Evolutionary conservation across 257 asterid genomes (phyloP).

Genomic region (Verbascum thapsus): DNA sequence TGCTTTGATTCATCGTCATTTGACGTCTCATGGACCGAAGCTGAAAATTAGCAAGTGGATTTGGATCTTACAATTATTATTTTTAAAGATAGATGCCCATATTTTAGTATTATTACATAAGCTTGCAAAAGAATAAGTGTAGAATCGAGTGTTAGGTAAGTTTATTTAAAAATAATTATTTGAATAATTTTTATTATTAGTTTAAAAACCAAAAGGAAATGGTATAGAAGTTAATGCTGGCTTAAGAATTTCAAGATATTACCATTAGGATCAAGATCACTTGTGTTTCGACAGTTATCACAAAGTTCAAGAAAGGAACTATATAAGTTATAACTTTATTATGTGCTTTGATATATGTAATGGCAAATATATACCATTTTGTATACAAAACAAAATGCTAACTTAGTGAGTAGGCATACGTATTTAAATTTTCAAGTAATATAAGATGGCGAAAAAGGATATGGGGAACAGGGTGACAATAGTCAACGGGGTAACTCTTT

Average conservation of each 20-base stretch:
- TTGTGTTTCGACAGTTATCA: too few species aligned
- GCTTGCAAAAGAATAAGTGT: too few species aligned
- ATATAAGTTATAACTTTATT: neutral
- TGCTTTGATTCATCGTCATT: neutral
- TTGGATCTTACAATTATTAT: too few species aligned
- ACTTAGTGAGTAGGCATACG: neutral
- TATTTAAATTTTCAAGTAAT: constrained; percentile 21
- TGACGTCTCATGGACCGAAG: neutral
- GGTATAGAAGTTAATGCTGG: too few species aligned
- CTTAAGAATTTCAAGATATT: neutral
- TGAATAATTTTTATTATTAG: too few species aligned
- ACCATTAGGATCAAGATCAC: neutral
- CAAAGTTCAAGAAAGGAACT: too few species aligned
- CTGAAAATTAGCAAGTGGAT: too few species aligned
- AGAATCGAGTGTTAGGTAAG: too few species aligned
- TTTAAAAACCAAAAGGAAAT: too few species aligned
- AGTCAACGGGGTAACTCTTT: constrained; percentile 24
- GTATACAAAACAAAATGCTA: constrained; percentile 19
- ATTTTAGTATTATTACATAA: too few species aligned
- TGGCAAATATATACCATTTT: neutral
- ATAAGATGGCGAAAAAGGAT: constrained; percentile 4
- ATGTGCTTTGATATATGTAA: constrained; percentile 9
- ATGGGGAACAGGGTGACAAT: constrained; percentile 11
- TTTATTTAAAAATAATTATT: too few species aligned
- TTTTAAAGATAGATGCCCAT: too few species aligned